Evolutionary conservation across 2,329 filamentous ascomycete species (phyloP).

Genomic region (Emmonsia crescens): DNA sequence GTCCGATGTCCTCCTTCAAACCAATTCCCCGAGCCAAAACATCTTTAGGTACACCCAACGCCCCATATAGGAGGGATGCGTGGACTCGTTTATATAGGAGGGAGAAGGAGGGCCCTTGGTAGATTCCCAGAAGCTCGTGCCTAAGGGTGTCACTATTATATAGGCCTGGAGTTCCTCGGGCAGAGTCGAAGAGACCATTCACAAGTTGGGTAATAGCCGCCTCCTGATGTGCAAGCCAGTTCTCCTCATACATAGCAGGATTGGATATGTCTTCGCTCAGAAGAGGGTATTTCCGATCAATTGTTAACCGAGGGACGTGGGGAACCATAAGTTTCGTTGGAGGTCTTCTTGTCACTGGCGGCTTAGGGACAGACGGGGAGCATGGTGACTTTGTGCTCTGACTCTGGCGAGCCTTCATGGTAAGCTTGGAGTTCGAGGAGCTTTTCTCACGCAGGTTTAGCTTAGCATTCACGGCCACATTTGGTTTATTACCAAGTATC

Average conservation of each 20-base stretch:
- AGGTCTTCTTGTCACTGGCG: conserved; percentile 4
- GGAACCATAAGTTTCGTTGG: conserved; percentile 24
- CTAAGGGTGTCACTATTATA: conserved; percentile 29
- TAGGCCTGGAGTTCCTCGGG: conserved; percentile 10
- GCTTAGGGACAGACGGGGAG: background rate
- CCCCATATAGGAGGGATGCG: conserved; percentile 48
- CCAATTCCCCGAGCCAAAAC: conserved; percentile 35
- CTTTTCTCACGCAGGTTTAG: conserved; percentile 1
- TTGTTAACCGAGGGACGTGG: conserved; percentile 17
- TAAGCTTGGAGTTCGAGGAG: background rate
- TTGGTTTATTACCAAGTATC: conserved; percentile 11
- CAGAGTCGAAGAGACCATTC: conserved; percentile 44
- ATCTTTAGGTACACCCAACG: conserved; percentile 46
- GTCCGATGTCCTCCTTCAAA: conserved; percentile 46
- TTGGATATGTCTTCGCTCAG: conserved; percentile 44
- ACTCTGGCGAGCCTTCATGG: background rate
- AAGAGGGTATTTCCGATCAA: conserved; percentile 38
- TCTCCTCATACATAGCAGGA: conserved; percentile 51
- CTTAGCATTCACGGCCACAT: conserved; percentile 1
- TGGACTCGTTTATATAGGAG: conserved; percentile 47
- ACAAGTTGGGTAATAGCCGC: conserved; percentile 49
- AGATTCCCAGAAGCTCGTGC: conserved; percentile 41
- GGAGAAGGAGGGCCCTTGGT: conserved; percentile 42
- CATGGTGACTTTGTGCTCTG: background rate
- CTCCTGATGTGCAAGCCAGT: conserved; percentile 53